Conservation (phyloP, 805 yeast genomes). For the Hanseniaspora lachancei region DNA sequence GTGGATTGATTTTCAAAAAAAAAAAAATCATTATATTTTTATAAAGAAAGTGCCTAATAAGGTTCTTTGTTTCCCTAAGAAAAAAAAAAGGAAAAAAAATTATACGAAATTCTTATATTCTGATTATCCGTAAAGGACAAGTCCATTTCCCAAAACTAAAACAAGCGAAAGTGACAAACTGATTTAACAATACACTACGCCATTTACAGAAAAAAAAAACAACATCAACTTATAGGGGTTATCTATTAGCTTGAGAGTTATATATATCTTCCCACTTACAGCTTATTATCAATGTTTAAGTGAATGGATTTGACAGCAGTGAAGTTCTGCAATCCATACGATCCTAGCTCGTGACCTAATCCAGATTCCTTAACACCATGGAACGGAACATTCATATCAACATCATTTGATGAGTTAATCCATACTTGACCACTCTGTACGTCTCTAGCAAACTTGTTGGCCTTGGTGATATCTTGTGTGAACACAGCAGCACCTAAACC, state of each 20-base stretch:
- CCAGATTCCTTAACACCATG: constrained; percentile 76
- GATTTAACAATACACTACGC: too few relatives aligned
- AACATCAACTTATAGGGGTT: neutral
- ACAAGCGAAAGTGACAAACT: too few relatives aligned
- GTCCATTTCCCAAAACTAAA: too few relatives aligned
- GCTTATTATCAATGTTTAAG: constrained; percentile 42
- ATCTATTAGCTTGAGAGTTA: neutral
- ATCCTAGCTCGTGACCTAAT: constrained; percentile 69
- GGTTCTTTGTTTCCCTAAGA: too few relatives aligned
- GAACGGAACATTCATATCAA: constrained; percentile 55
- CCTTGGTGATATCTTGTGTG: constrained; percentile 51
- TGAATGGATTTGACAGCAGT: constrained; percentile 67
- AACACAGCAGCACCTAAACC: constrained; percentile 78
- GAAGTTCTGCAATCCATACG: constrained; percentile 55
- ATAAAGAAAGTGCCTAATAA: too few relatives aligned
- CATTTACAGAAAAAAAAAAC: neutral
- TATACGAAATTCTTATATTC: too few relatives aligned
- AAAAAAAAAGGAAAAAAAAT: too few relatives aligned
- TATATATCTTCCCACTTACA: constrained; percentile 17
- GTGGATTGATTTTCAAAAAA: neutral
- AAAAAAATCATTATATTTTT: neutral
- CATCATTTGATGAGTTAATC: constrained; percentile 56
- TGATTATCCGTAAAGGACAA: too few relatives aligned
- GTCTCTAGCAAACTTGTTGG: constrained; percentile 48
- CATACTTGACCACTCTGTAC: constrained; percentile 58